Conservation (phyloP, 139 green algal species). For the Trebouxia sp. region DNA sequence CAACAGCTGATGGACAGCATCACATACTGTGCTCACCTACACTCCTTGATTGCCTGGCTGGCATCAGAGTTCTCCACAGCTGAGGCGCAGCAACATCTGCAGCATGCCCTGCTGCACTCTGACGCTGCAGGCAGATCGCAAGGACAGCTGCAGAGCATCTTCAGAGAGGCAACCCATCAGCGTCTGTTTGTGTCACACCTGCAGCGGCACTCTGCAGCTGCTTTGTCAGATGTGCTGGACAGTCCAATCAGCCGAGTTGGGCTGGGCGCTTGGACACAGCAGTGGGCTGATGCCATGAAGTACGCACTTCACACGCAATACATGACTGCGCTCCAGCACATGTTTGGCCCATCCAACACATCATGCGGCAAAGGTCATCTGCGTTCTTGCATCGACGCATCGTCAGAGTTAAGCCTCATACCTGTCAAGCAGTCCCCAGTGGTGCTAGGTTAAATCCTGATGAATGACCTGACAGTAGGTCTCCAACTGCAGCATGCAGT, state of each 20-base stretch:
- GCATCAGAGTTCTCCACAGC: not conserved
- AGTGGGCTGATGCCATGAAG: not conserved
- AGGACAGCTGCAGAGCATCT: not conserved
- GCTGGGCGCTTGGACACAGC: not conserved
- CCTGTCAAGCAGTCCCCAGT: too few relatives aligned
- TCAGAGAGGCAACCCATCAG: not conserved
- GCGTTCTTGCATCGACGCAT: too few relatives aligned
- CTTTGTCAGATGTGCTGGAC: not conserved
- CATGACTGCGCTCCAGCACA: too few relatives aligned
- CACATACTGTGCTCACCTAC: not conserved
- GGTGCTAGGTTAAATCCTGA: too few relatives aligned
- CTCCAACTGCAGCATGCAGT: too few relatives aligned
- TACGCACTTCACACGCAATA: too few relatives aligned
- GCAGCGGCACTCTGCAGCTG: not conserved
- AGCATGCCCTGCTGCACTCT: not conserved
- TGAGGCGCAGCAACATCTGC: not conserved
- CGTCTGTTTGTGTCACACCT: not conserved
- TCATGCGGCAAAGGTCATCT: too few relatives aligned
- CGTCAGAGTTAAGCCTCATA: too few relatives aligned
- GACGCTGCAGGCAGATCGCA: not conserved
- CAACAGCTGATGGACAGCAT: constrained; percentile 18
- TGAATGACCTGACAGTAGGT: too few relatives aligned
- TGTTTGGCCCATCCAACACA: too few relatives aligned
- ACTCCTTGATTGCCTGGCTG: not conserved
- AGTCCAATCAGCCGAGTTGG: not conserved